phyloP scores from a whole-genome alignment of 257 asterid species.

The Gardenia jasminoides region DNA sequence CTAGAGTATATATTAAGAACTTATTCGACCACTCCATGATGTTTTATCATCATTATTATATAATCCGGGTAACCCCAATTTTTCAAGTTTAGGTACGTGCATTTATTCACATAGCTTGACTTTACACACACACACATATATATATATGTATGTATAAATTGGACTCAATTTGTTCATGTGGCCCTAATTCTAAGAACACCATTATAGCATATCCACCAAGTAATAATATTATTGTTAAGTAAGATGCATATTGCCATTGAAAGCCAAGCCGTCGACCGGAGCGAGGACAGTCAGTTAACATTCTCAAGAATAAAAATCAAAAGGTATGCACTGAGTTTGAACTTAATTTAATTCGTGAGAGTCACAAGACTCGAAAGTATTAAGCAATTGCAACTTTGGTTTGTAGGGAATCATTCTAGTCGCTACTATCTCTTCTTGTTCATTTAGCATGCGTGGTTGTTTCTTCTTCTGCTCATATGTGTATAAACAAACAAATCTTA shows the following conservation, averaged over 20 bases:
- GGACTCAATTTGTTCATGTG: not conserved
- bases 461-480: not conserved
- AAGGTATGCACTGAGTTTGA: not conserved
- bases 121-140: no score
- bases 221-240: no score
- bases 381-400: not conserved
- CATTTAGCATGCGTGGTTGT: not conserved
- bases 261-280: no score
- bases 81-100: no score
- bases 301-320: no score
- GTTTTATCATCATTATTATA: not conserved
- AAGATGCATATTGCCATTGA: no score
- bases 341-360: not conserved
- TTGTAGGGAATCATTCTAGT: not conserved
- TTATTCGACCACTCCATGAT: not conserved
- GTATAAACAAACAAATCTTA: not conserved
- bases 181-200: no score
- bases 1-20: not conserved
- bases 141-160: no score
- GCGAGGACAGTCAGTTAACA: no score
- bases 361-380: not conserved
- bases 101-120: not conserved
- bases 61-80: not conserved
- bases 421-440: not conserved
- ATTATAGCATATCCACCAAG: no score